A percentile compares a stretch with the other conserved stretches of the same genome.
phyloP scores from a whole-genome alignment of 2,329 filamentous ascomycete species.

The Neofusicoccum cordaticola region DNA sequence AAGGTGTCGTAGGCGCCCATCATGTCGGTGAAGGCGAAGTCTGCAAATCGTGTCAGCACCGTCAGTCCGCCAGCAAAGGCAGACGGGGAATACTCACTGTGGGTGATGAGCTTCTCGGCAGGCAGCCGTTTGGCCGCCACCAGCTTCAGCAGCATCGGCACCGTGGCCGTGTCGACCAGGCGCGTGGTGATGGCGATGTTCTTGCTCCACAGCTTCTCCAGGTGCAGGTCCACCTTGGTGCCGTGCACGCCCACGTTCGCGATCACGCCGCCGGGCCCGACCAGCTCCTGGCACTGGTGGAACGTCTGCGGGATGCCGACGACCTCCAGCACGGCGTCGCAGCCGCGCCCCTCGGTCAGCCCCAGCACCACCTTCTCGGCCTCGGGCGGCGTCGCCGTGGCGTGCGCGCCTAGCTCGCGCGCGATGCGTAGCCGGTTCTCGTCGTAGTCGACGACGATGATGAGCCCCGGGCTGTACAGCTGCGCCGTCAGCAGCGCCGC shows the following conservation, averaged over 20 bases:
- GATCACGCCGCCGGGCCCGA: conserved; percentile 53
- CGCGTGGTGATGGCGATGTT: conserved; percentile 53
- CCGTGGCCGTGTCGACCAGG: conserved; percentile 49
- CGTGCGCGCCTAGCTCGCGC: conserved; percentile 48
- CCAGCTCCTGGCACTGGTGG: conserved; percentile 52
- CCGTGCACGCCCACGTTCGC: conserved; percentile 61
- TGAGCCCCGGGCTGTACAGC: conserved; percentile 52
- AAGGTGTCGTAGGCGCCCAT: conserved; percentile 47
- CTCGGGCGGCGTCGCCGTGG: conserved; percentile 33
- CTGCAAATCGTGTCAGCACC: not conserved
- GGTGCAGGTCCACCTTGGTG: conserved; percentile 49
- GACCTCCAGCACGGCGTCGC: conserved; percentile 58
- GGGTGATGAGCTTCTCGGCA: conserved; percentile 46
- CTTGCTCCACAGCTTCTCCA: conserved; percentile 55
- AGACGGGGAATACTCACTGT: conserved; percentile 23
- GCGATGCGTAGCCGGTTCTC: conserved; percentile 48
- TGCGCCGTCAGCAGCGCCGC: conserved; percentile 54
- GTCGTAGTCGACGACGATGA: conserved; percentile 55
- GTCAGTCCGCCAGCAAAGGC: too few species aligned
- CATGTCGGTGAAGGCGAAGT: conserved; percentile 44
- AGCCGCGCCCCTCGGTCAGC: conserved; percentile 52
- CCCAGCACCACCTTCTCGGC: conserved; percentile 40
- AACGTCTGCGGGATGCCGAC: conserved; percentile 56
- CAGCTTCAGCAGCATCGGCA: conserved; percentile 50
- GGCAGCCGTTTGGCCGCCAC: conserved; percentile 43